phyloP scores from a whole-genome alignment of 1,139 yeast species.

The Magnusiomyces sp. region DNA sequence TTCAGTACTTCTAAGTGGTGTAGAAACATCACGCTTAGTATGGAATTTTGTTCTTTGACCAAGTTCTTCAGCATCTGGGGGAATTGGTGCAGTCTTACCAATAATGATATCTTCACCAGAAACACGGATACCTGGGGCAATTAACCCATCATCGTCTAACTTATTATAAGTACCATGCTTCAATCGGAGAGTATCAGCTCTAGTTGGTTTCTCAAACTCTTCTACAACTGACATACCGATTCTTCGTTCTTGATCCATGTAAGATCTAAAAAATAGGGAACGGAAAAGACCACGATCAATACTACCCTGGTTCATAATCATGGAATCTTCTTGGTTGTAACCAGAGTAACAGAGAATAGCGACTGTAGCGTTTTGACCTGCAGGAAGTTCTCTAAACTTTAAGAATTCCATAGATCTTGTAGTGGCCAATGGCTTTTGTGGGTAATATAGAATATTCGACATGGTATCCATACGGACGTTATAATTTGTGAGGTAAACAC shows the following conservation, averaged over 20 bases:
- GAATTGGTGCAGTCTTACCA: conserved; percentile 97
- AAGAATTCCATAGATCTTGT: conserved; percentile 98
- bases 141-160: conserved; percentile 94
- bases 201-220: conserved; percentile 90
- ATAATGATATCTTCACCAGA: conserved; percentile 98
- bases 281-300: conserved; percentile 95
- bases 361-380: conserved; percentile 98
- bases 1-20: conserved; percentile 94
- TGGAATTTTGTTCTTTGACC: conserved; percentile 98
- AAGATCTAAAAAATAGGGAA: conserved; percentile 90
- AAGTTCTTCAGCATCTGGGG: conserved; percentile 94
- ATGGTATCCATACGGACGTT: conserved; percentile 98
- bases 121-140: conserved; percentile 97
- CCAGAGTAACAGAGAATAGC: conserved; percentile 98
- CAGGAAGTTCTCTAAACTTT: conserved; percentile 96
- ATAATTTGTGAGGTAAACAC: conserved; percentile 94
- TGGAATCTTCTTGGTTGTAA: conserved; percentile 98
- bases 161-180: conserved; percentile 98
- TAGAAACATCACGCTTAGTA: conserved; percentile 96
- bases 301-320: conserved; percentile 98
- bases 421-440: conserved; percentile 98
- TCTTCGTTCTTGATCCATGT: conserved; percentile 97
- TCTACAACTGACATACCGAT: conserved; percentile 97
- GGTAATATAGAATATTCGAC: conserved; percentile 96
- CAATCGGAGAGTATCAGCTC: conserved; percentile 87